Percentiles rank a stretch among this genome's conserved stretches.
These are phyloP conservation scores for Aspergillus quadricinctus DNA, from an alignment of 2,329 filamentous ascomycete genomes.

Conservation along the genomic window DNA sequence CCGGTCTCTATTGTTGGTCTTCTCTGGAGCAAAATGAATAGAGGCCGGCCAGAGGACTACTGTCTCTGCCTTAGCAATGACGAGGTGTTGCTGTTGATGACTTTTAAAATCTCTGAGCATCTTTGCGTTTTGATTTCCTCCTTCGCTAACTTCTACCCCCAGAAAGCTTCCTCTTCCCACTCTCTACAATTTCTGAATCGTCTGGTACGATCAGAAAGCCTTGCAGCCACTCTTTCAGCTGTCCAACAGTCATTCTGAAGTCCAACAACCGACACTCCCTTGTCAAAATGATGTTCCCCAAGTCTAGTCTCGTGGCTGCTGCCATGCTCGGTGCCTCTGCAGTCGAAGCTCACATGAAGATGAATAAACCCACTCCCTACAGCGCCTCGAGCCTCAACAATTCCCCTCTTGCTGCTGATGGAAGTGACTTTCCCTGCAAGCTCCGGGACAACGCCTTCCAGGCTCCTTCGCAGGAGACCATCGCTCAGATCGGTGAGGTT, in stretches of 20 bases:
- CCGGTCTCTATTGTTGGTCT: background rate
- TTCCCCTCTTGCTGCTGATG: constrained; percentile 57
- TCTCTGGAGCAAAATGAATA: background rate
- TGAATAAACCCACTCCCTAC: constrained; percentile 66
- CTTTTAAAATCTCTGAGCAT: background rate
- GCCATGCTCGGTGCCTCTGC: constrained; percentile 52
- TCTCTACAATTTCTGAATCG: constrained; percentile 25
- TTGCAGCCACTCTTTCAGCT: constrained; percentile 13
- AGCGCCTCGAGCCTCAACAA: constrained; percentile 51
- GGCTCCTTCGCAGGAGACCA: constrained; percentile 49
- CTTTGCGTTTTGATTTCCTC: background rate
- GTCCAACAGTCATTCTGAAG: constrained; percentile 13
- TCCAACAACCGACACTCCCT: constrained; percentile 8
- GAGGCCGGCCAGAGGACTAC: background rate
- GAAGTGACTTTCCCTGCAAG: constrained; percentile 82
- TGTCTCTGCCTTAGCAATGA: background rate
- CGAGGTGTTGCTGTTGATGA: background rate
- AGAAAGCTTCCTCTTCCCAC: constrained; percentile 15
- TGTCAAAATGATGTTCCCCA: constrained; percentile 28
- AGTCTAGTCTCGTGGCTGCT: constrained; percentile 30
- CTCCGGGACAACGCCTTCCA: constrained; percentile 40
- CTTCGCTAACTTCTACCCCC: constrained; percentile 10
- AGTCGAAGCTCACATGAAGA: constrained; percentile 70
- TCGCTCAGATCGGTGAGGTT: constrained; percentile 59
- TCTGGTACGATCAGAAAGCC: constrained; percentile 31